Base-by-base conservation (phyloP, 805 yeast genomes). In the Teunomyces gatunensis region DNA sequence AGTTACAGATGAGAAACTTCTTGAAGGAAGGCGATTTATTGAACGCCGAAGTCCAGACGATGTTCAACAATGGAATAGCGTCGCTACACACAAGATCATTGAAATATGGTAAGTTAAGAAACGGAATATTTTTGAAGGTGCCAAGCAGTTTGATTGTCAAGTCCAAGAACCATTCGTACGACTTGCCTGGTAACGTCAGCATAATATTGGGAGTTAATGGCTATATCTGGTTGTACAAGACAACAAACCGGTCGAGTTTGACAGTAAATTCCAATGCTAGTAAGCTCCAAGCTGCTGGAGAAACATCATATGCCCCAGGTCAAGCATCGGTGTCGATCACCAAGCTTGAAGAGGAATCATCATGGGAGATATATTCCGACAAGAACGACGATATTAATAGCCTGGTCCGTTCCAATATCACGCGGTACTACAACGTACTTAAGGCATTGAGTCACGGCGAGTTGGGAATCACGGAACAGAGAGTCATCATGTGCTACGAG, bases 351-450 rank as follows among this genome's bases (percentile, higher is more conserved):
- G 94, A 88, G 64, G 97, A 91, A 60, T 85, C 95, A 25, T 86
- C 97, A 1, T 85, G 95, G 94, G 96, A 91, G 62, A 92, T 94
- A 35, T 94, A 94, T 69, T 84, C 92, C 45, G 98, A 95, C 67
- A 78, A 79, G 49, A 95, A 94, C 62, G 96, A 89, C 53, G 58
- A 67, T n/a, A 83, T 94, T 17, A 71, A 87, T 5, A 67, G 74
- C 25, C 72, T 79, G 13, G 74, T 81, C 13, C 80, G 92, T 54
- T 80, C 78, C 50, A 85, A 89, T 6, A 91, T 94, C 28, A 78
- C 95, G 2, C 75, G 98, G 52, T 94, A 94, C 65, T 79, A 85
- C 44, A 89, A 89, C 64, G 91, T 94, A 54, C 74, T 94, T 44
- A 80, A 81, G 58, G 92, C 96, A 0, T 73, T 94, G 50, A 86